Percentiles rank a stretch among this genome's conserved stretches.
phyloP scores from a whole-genome alignment of 345 rosid genomes.

The Corchorus olitorius region DNA sequence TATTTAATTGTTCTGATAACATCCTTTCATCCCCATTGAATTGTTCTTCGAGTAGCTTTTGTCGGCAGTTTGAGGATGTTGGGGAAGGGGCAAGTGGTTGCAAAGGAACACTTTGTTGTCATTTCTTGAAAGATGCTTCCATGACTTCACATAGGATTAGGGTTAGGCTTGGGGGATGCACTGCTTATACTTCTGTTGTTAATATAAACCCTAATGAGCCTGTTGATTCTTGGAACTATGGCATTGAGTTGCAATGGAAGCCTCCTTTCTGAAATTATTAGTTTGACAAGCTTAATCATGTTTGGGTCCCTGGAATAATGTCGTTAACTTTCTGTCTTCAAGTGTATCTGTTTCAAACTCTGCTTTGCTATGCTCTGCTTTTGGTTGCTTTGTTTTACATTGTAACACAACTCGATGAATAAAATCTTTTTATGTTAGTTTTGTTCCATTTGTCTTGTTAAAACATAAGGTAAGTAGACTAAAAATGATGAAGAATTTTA shows the following conservation, averaged over 20 bases:
- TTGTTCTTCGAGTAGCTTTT: conserved; percentile 49
- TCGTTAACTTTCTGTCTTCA: background rate
- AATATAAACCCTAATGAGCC: conserved; percentile 35
- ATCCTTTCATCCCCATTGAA: conserved; percentile 53
- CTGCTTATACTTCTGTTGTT: conserved; percentile 54
- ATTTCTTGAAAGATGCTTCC: conserved; percentile 58
- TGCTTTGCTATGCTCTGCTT: background rate
- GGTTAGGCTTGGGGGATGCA: conserved; percentile 57
- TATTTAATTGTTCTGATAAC: conserved; percentile 51
- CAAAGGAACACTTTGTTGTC: conserved; percentile 57
- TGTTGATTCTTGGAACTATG: conserved; percentile 44
- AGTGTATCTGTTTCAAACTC: background rate
- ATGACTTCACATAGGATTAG: conserved; percentile 56
- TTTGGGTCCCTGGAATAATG: background rate
- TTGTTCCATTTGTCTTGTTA: background rate
- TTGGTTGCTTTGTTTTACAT: conserved; percentile 2
- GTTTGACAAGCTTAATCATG: background rate
- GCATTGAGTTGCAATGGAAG: conserved; percentile 63
- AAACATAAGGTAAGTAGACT: background rate
- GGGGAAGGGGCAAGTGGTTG: conserved; percentile 39
- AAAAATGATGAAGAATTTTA: background rate
- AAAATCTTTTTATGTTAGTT: background rate
- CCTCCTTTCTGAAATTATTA: conserved; percentile 37
- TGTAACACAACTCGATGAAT: background rate
- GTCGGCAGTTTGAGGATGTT: conserved; percentile 49